Evolutionary conservation across 1,284 basidiomycete species (phyloP), one percentile per base, ranked within the genome.

Genomic region (Tilletia indica): DNA sequence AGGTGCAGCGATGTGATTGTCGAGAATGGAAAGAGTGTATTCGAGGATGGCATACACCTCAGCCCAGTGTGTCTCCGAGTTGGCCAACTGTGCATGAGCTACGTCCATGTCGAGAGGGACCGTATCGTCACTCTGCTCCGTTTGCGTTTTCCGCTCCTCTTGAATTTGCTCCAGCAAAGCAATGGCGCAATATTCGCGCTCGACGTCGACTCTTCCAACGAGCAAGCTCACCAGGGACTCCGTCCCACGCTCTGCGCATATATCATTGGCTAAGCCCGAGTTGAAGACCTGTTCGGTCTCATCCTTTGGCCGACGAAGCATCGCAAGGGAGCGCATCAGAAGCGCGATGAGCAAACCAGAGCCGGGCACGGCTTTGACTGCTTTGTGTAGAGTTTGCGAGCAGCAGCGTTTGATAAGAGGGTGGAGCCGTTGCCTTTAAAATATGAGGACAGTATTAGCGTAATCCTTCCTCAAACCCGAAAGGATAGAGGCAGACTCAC

Each of bases 151-250:
- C 19, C 51, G 51, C 21, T 54, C 19, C 38, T 38, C 34, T 16
- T 42, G 61, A n/a, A 38, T 9, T 5, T 38, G 31, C 61, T 64
- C 61, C 19, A 64, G 21, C 5, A 79, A 61, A 4, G 76, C 75
- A 19, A 72, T 70, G 9, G 75, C 71, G 0, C 76, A 77, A 11
- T 73, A 70, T 38, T 80, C 75, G 39, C 82, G 74, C 72, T 81
- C 81, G 71, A 77, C 76, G 70, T 83, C 82, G n/a, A 83, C 67
- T 9, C 78, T 71, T 4, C 79, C 79, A 0, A 81, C 71, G 8
- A 82, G 73, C 11, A 83, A 72, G 5, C 79, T 73, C 14, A 77
- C 73, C 1, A 80, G 36, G 14, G 42, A 38, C 6, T 73, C 73
- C 11, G 72, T 70, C 6, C 72, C 76, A 34, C 71, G 71, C 14